phyloP scores from a whole-genome alignment of 2,329 filamentous ascomycete genomes.

The Xylariaceae sp. region DNA sequence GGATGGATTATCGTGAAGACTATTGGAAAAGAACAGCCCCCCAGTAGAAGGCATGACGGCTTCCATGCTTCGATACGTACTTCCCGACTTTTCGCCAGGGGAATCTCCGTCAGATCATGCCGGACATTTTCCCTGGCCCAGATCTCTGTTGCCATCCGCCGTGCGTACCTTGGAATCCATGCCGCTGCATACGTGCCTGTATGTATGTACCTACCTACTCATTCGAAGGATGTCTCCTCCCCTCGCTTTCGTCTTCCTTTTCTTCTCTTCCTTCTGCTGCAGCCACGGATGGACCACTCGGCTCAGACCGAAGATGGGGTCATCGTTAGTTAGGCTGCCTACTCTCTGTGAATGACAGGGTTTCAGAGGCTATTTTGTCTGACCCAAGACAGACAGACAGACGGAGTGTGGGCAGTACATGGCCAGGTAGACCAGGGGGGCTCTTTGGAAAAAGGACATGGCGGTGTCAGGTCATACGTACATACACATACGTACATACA shows the following conservation, averaged over 20 bases:
- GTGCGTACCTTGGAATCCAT: background rate
- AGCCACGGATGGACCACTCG: constrained; percentile 24
- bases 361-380: constrained; percentile 29
- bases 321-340: constrained; percentile 14
- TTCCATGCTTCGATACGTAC: too few species aligned
- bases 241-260: background rate
- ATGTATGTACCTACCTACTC: too few species aligned
- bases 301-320: constrained; percentile 30
- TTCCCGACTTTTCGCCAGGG: background rate
- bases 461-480: constrained; percentile 1
- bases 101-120: background rate
- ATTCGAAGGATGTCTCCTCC: too few species aligned
- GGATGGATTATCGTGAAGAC: background rate
- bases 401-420: background rate
- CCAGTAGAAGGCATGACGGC: too few species aligned
- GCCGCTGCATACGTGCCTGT: background rate
- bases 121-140: background rate
- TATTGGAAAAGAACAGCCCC: background rate
- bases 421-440: background rate
- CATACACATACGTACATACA: too few species aligned
- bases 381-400: constrained; percentile 15
- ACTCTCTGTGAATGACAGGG: constrained; percentile 24
- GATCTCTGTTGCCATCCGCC: background rate
- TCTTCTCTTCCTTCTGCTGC: constrained; percentile 5
- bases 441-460: background rate